These are phyloP conservation scores for Papiliotrema flavescens DNA, from an alignment of 1,284 basidiomycete species.

Conservation along the genomic window DNA sequence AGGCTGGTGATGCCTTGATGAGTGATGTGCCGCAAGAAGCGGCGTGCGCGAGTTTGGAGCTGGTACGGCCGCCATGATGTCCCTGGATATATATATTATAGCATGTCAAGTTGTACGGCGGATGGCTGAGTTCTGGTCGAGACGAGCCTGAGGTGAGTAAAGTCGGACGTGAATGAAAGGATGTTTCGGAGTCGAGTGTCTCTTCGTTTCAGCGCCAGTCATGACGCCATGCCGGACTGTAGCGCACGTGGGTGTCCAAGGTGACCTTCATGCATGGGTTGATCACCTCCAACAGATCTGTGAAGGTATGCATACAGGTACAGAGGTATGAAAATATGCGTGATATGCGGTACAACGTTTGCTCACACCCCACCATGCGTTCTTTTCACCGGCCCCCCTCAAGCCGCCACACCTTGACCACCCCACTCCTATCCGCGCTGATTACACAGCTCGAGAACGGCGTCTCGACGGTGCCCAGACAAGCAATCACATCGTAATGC, in stretches of 20 bases:
- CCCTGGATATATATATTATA: no score
- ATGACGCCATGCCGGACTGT: no score
- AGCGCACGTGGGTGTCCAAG: no score
- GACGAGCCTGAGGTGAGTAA: no score
- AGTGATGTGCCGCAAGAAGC: background rate
- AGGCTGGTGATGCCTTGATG: background rate
- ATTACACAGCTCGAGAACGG: slow-evolving; percentile 46
- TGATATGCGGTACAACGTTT: background rate
- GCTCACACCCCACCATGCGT: background rate
- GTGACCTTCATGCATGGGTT: no score
- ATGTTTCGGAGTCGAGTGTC: no score
- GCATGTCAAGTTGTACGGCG: no score
- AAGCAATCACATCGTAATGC: slow-evolving; percentile 45
- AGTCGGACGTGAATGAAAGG: no score
- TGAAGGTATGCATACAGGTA: background rate
- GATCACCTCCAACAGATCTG: background rate
- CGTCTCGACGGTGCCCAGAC: slow-evolving; percentile 43
- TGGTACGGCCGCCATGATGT: background rate
- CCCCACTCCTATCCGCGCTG: slow-evolving; percentile 43
- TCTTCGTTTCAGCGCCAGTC: no score
- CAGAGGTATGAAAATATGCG: background rate
- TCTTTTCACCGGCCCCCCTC: slow-evolving; percentile 25
- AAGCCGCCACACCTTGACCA: slow-evolving; percentile 48
- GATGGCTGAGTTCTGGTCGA: no score
- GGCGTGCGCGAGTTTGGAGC: slow-evolving; percentile 2